A percentile compares a stretch with the other conserved stretches of the same genome.
These are phyloP conservation scores for Rhodotorula paludigena DNA, from an alignment of 768 basidiomycete genomes.

Conservation along the genomic window DNA sequence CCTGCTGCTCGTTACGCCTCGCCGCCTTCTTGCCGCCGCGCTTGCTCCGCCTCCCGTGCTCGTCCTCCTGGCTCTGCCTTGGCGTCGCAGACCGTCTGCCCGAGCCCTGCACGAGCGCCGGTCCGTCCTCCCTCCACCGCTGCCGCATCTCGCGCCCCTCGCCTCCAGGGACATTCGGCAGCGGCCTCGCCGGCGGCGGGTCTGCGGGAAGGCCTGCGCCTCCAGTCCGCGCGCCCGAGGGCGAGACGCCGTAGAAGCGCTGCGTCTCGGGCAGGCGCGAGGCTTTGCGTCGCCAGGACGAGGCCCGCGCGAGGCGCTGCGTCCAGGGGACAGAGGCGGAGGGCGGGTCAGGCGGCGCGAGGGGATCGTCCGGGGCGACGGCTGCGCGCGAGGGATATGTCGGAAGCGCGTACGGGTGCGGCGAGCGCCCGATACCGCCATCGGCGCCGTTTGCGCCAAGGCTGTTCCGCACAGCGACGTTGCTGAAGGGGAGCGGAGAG, in stretches of 20 bases:
- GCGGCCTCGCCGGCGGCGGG: slow-evolving; percentile 13
- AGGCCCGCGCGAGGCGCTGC: slow-evolving; percentile 10
- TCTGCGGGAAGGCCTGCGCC: neutral
- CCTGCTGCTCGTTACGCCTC: no score
- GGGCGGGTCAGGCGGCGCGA: neutral
- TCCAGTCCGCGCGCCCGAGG: neutral
- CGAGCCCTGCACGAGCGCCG: neutral
- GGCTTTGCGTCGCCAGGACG: slow-evolving; percentile 17
- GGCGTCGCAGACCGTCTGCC: neutral
- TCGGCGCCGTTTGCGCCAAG: no score
- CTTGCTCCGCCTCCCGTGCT: no score
- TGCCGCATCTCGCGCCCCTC: slow-evolving; percentile 21
- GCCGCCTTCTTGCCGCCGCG: no score
- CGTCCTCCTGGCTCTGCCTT: neutral
- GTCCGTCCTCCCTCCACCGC: slow-evolving; percentile 12
- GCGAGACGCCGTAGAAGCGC: slow-evolving; percentile 10
- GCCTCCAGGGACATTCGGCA: slow-evolving; percentile 6
- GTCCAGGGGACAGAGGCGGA: slow-evolving; percentile 7
- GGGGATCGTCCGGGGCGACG: neutral
- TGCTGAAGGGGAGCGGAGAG: slow-evolving; percentile 3
- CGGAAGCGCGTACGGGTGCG: neutral
- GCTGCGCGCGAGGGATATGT: neutral
- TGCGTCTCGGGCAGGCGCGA: slow-evolving; percentile 18
- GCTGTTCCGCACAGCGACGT: neutral
- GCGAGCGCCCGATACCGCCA: neutral